These are phyloP conservation scores for Taxawa tesnikishii DNA, from an alignment of 2,329 filamentous ascomycete species.

Conservation along the genomic window DNA sequence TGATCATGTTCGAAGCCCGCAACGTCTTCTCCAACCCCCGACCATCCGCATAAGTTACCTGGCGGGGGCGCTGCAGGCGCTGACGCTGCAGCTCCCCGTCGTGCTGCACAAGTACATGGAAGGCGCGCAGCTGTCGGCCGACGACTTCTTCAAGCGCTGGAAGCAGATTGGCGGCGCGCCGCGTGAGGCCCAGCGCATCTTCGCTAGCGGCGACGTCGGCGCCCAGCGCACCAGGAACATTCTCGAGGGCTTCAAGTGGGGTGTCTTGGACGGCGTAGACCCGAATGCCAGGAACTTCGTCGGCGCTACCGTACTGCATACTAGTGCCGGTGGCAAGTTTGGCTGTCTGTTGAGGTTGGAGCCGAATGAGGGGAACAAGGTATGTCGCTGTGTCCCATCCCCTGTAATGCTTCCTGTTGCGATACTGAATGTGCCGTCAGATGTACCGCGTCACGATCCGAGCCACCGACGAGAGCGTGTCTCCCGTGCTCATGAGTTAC, in stretches of 20 bases:
- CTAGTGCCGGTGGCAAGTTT: conserved; percentile 68
- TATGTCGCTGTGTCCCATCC: no score
- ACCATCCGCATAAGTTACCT: conserved; percentile 92
- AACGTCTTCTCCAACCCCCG: conserved; percentile 71
- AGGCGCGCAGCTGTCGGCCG: conserved; percentile 67
- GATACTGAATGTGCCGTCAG: conserved; percentile 33
- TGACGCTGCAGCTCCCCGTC: conserved; percentile 83
- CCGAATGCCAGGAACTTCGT: conserved; percentile 91
- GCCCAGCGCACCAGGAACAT: conserved; percentile 58
- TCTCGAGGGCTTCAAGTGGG: conserved; percentile 82
- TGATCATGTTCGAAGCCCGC: conserved; percentile 85
- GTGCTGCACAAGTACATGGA: conserved; percentile 96
- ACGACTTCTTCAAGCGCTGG: conserved; percentile 99
- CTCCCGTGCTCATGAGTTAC: conserved; percentile 63
- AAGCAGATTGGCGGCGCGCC: conserved; percentile 89
- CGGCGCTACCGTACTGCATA: conserved; percentile 77
- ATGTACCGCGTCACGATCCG: conserved; percentile 93
- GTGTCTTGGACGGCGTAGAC: conserved; percentile 72
- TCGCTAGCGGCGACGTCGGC: conserved; percentile 56
- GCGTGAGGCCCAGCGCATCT: conserved; percentile 79
- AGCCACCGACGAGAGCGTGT: conserved; percentile 84
- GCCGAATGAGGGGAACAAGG: conserved; percentile 85
- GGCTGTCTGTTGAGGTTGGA: conserved; percentile 88
- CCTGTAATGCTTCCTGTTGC: not conserved
- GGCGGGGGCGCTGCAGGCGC: conserved; percentile 80